Percentiles rank a stretch among this genome's conserved stretches.
Conservation (phyloP, 2,329 filamentous ascomycete species). For the Trichophyton simii region DNA sequence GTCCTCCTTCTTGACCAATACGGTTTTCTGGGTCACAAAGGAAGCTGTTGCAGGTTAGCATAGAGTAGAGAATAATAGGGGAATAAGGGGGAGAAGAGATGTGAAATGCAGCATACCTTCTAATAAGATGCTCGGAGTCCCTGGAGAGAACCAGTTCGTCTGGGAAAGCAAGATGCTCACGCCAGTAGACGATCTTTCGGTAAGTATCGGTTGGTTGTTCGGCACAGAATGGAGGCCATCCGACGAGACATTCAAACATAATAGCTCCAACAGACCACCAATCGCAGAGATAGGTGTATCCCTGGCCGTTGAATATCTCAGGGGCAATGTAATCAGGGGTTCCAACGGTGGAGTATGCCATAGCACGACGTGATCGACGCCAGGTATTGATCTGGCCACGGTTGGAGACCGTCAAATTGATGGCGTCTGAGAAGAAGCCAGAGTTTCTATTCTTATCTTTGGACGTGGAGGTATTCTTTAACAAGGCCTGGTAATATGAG, state of each 20-base stretch:
- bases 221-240: conserved; percentile 97
- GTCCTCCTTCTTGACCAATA: conserved; percentile 55
- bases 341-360: conserved; percentile 96
- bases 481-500: conserved; percentile 92
- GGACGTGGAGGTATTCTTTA: conserved; percentile 61
- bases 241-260: conserved; percentile 98
- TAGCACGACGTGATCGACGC: conserved; percentile 85
- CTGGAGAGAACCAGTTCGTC: conserved; percentile 80
- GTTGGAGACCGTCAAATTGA: conserved; percentile 95
- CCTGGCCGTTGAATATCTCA: conserved; percentile 93
- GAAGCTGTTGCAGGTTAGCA: conserved; percentile 45
- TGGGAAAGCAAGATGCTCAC: conserved; percentile 88
- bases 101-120: conserved; percentile 50
- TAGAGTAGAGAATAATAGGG: neutral
- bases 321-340: conserved; percentile 98
- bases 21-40: conserved; percentile 90
- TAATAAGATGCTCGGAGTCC: conserved; percentile 83
- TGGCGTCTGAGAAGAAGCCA: conserved; percentile 82
- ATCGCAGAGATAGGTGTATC: conserved; percentile 93
- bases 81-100: neutral
- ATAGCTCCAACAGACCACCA: conserved; percentile 99
- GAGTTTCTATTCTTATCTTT: conserved; percentile 74
- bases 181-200: conserved; percentile 98
- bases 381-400: conserved; percentile 97
- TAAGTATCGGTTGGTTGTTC: conserved; percentile 97